Percentiles rank a stretch among this genome's conserved stretches.
These are phyloP conservation scores for Trichoderma guizhouense DNA, from an alignment of 2,329 filamentous ascomycete genomes.

Conservation along the genomic window DNA sequence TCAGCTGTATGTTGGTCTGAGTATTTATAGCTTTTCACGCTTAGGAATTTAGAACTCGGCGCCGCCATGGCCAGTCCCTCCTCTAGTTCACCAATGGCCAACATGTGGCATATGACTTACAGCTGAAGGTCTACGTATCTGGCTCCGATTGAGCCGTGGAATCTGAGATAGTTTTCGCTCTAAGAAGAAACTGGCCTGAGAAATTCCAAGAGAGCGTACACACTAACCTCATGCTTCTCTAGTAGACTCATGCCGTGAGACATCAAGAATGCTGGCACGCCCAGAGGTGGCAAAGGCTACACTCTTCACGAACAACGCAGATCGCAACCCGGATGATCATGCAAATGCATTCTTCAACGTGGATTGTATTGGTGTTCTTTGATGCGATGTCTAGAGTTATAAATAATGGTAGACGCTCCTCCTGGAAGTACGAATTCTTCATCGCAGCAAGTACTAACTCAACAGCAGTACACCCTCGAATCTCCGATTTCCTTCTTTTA, in stretches of 20 bases:
- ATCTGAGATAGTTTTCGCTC: background rate
- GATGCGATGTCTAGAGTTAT: background rate
- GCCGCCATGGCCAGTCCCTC: background rate
- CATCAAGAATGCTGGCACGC: constrained; percentile 21
- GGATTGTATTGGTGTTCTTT: background rate
- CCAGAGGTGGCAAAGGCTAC: constrained; percentile 7
- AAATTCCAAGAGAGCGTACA: background rate
- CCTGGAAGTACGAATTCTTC: background rate
- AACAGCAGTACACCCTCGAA: constrained; percentile 23
- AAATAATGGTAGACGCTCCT: background rate
- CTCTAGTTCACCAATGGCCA: background rate
- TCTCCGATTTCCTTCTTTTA: constrained; percentile 33
- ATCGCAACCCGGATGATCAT: background rate
- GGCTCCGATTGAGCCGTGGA: background rate
- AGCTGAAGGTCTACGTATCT: background rate
- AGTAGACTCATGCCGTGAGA: constrained; percentile 23
- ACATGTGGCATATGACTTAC: background rate
- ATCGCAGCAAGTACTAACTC: constrained; percentile 17
- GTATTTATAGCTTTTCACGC: background rate
- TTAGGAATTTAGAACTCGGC: background rate
- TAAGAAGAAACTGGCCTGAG: background rate
- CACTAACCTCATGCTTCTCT: background rate
- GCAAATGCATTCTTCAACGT: constrained; percentile 23
- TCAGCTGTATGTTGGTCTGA: background rate
- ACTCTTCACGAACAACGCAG: constrained; percentile 24